A percentile compares a stretch with the other conserved stretches of the same genome.
Conservation (phyloP, 768 basidiomycete genomes). For the Trametes elegans region DNA sequence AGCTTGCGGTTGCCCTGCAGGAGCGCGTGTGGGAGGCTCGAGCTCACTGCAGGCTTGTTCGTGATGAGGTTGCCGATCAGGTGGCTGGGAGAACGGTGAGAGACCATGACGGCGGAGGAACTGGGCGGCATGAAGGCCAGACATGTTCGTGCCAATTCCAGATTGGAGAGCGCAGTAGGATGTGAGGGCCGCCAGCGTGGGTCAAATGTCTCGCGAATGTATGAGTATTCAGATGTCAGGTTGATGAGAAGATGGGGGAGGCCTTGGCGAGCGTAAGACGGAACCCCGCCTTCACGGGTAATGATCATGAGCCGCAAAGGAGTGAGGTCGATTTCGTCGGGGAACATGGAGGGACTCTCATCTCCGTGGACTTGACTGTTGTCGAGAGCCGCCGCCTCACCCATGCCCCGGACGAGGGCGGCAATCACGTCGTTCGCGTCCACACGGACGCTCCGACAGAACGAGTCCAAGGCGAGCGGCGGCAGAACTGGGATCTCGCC, state of each 20-base stretch:
- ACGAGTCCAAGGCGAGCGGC: conserved; percentile 90
- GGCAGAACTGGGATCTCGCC: conserved; percentile 97
- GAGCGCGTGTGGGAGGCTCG: conserved; percentile 91
- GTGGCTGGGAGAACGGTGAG: conserved; percentile 92
- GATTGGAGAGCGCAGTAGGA: conserved; percentile 84
- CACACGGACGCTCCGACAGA: conserved; percentile 81
- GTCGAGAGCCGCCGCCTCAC: conserved; percentile 50
- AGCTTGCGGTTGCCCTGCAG: conserved; percentile 84
- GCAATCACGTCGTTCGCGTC: conserved; percentile 86
- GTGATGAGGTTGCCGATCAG: conserved; percentile 97
- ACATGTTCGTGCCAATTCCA: conserved; percentile 82
- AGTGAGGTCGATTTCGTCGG: conserved; percentile 75
- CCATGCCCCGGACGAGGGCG: conserved; percentile 86
- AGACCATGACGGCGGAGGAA: conserved; percentile 95
- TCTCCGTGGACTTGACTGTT: conserved; percentile 32
- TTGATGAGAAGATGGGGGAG: conserved; percentile 96
- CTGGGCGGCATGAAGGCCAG: conserved; percentile 89
- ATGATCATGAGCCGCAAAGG: conserved; percentile 97
- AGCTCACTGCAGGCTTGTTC: conserved; percentile 95
- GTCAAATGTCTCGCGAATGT: conserved; percentile 85
- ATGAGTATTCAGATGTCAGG: conserved; percentile 78
- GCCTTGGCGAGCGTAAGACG: conserved; percentile 94
- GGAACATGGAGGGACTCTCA: conserved; percentile 38
- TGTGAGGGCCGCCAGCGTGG: conserved; percentile 71
- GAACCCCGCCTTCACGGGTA: conserved; percentile 93